A percentile compares a stretch with the other conserved stretches of the same genome.
phyloP scores from a whole-genome alignment of 305 asterid genomes.

The Withania somnifera region DNA sequence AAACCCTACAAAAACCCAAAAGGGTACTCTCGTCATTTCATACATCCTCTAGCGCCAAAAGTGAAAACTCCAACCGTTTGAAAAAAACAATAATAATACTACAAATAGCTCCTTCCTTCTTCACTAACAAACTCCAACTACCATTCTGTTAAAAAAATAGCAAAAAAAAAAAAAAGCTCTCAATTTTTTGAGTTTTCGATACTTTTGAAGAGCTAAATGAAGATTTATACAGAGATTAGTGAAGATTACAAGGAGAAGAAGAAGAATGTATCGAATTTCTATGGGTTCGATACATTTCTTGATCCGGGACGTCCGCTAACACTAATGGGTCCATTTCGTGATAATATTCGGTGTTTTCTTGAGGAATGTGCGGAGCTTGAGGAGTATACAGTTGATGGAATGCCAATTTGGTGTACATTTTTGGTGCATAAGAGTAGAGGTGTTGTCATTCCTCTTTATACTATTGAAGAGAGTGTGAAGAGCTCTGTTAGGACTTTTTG shows the following conservation, averaged over 20 bases:
- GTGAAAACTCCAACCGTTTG: neutral
- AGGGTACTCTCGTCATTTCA: neutral
- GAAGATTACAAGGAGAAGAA: conserved; percentile 21
- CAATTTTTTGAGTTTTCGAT: neutral
- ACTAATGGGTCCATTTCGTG: conserved; percentile 48
- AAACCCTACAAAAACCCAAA: neutral
- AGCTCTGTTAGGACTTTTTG: conserved; percentile 46
- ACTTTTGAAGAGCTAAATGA: neutral
- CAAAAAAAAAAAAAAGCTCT: neutral
- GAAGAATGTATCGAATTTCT: conserved; percentile 26
- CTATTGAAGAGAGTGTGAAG: conserved; percentile 59
- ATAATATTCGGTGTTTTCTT: conserved; percentile 54
- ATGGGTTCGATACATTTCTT: conserved; percentile 51
- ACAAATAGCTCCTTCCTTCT: neutral
- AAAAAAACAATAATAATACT: too few species aligned
- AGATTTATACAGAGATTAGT: conserved; percentile 1
- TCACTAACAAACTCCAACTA: neutral
- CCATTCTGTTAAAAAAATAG: neutral
- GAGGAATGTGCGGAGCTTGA: conserved; percentile 47
- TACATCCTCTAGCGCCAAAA: neutral
- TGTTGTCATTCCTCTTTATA: conserved; percentile 57
- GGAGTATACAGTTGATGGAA: conserved; percentile 43
- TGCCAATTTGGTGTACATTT: conserved; percentile 59
- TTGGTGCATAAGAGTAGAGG: conserved; percentile 56
- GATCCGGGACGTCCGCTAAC: conserved; percentile 46